Evolutionary conservation across 192 early-diverging fungal species (phyloP).

Genomic region (Obelidium mucronatum): DNA sequence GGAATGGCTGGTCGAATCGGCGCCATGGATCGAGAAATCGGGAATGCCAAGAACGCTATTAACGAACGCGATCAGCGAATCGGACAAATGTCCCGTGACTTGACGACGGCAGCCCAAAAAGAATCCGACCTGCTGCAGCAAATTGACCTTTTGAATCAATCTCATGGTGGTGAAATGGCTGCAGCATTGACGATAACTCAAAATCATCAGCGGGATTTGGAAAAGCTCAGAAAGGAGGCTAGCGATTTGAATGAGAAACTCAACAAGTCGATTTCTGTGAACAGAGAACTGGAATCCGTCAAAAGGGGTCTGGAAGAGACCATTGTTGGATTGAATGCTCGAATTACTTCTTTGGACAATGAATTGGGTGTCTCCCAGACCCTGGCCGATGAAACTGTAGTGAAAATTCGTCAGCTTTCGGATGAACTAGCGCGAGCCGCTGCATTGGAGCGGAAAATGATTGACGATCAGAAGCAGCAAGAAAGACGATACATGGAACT

Average conservation of each 20-base stretch:
- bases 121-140: conserved; percentile 21
- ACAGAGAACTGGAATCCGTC: background rate
- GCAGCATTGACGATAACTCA: conserved; percentile 16
- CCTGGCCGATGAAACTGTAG: conserved; percentile 32
- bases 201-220: conserved; percentile 29
- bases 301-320: conserved; percentile 17
- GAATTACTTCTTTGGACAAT: conserved; percentile 12
- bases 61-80: conserved; percentile 27
- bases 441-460: conserved; percentile 23
- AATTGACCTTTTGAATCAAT: conserved; percentile 26
- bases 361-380: conserved; percentile 23
- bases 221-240: conserved; percentile 8
- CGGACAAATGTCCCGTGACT: background rate
- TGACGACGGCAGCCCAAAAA: background rate
- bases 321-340: conserved; percentile 1
- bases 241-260: conserved; percentile 1
- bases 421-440: conserved; percentile 22
- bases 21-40: conserved; percentile 32
- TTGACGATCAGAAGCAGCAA: conserved; percentile 30
- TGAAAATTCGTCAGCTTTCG: conserved; percentile 28
- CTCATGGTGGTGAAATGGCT: conserved; percentile 36
- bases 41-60: conserved; percentile 18
- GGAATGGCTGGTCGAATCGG: conserved; percentile 32
- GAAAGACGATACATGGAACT: conserved; percentile 23
- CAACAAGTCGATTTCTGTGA: background rate